A percentile compares a stretch with the other conserved stretches of the same genome.
Evolutionary conservation across 225 moss, liverwort and hornwort genomes (phyloP).

Genomic region (Pseudisothecium myosuroides): DNA sequence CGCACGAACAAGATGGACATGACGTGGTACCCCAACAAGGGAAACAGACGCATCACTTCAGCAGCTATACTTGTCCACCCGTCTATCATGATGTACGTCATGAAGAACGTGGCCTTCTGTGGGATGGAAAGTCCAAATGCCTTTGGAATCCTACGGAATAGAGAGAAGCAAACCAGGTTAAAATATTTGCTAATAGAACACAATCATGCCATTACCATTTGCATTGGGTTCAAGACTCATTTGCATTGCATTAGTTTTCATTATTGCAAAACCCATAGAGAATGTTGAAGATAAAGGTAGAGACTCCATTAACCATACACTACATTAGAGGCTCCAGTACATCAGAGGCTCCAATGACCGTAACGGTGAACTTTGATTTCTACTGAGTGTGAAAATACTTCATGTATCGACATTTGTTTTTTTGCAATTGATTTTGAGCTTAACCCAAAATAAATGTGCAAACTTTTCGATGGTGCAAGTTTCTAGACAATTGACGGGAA

Average conservation of each 20-base stretch:
- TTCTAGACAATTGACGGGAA: not conserved
- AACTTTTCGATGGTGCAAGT: not conserved
- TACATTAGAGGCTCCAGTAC: too few species aligned
- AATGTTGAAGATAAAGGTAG: not conserved
- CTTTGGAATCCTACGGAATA: conserved; percentile 50
- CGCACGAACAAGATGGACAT: conserved; percentile 30
- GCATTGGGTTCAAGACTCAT: not conserved
- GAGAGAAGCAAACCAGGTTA: not conserved
- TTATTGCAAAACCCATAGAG: not conserved
- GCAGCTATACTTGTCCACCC: conserved; percentile 76
- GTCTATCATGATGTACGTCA: conserved; percentile 65
- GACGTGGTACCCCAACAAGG: conserved; percentile 53
- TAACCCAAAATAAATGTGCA: not conserved
- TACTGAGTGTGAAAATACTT: not conserved
- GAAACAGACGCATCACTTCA: conserved; percentile 50
- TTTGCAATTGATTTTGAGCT: not conserved
- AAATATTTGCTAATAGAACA: not conserved
- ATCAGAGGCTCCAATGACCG: not conserved
- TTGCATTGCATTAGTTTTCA: too few species aligned
- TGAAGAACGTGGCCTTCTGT: conserved; percentile 71
- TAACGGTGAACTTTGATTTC: not conserved
- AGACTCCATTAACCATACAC: not conserved
- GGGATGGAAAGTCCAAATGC: conserved; percentile 59
- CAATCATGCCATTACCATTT: not conserved
- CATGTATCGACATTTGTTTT: not conserved